phyloP scores from a whole-genome alignment of 2,329 filamentous ascomycete genomes.

The Pseudogymnoascus sp. region DNA sequence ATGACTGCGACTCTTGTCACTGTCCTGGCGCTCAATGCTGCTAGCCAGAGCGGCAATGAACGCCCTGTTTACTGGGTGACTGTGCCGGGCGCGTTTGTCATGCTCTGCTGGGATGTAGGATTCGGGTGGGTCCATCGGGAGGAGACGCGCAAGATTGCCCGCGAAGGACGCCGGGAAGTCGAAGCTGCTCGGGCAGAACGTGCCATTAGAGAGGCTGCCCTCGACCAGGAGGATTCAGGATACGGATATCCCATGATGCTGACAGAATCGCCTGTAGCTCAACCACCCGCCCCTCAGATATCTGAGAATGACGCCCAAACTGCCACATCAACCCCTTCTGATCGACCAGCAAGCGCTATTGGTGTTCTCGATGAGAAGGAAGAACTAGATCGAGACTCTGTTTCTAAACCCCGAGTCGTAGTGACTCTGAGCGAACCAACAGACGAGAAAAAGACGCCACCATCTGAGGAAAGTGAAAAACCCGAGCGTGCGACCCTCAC shows the following conservation, averaged over 20 bases:
- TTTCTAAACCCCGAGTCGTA: slow-evolving; percentile 9
- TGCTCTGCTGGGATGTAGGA: slow-evolving; percentile 59
- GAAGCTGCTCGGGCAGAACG: slow-evolving; percentile 36
- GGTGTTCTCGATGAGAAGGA: slow-evolving; percentile 15
- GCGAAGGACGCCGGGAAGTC: slow-evolving; percentile 43
- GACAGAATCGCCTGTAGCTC: not conserved
- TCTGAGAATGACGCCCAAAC: slow-evolving; percentile 12
- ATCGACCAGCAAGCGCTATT: slow-evolving; percentile 14
- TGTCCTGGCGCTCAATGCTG: slow-evolving; percentile 57
- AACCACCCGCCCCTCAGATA: slow-evolving; percentile 11
- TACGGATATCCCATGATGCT: not conserved
- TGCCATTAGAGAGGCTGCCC: slow-evolving; percentile 23
- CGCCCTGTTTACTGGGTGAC: slow-evolving; percentile 61
- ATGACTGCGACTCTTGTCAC: slow-evolving; percentile 62
- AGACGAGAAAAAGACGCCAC: slow-evolving; percentile 17
- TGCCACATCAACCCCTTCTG: slow-evolving; percentile 13
- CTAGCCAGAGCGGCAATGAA: slow-evolving; percentile 40
- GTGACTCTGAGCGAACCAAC: slow-evolving; percentile 13
- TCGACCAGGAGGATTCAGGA: slow-evolving; percentile 7
- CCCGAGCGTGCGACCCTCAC: slow-evolving; percentile 40
- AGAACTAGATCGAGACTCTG: slow-evolving; percentile 1
- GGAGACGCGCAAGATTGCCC: slow-evolving; percentile 55
- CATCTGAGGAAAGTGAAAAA: slow-evolving; percentile 8
- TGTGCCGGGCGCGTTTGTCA: slow-evolving; percentile 57
- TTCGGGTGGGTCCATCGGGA: slow-evolving; percentile 56